phyloP scores from a whole-genome alignment of 768 basidiomycete species.

The Kwoniella dejecticola region DNA sequence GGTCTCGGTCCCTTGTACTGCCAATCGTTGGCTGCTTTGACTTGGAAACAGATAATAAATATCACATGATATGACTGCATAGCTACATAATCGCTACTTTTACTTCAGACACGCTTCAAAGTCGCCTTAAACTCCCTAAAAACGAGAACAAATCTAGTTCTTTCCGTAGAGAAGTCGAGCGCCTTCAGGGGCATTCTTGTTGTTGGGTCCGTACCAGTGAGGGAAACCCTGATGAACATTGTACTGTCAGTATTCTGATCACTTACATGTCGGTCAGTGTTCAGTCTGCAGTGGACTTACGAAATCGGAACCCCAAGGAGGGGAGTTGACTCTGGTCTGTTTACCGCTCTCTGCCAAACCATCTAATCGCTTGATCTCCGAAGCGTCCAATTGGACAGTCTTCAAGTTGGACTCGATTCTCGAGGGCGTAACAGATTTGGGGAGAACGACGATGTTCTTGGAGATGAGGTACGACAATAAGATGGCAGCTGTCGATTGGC shows the following conservation, averaged over 20 bases:
- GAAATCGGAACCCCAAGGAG: conserved; percentile 48
- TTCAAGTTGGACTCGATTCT: conserved; percentile 48
- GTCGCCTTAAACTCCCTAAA: too few species aligned
- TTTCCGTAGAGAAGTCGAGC: conserved; percentile 38
- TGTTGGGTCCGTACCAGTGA: conserved; percentile 48
- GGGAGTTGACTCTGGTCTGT: conserved; percentile 45
- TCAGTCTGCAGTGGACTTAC: conserved; percentile 11
- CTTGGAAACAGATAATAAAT: too few species aligned
- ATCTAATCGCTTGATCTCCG: conserved; percentile 46
- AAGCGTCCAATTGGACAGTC: conserved; percentile 40
- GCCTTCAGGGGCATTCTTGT: conserved; percentile 49
- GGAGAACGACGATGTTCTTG: conserved; percentile 48
- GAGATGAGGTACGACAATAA: conserved; percentile 47
- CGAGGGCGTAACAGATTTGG: conserved; percentile 51
- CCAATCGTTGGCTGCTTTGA: too few species aligned
- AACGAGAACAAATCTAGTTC: too few species aligned
- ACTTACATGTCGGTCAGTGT: not conserved
- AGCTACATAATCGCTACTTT: too few species aligned
- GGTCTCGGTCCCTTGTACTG: too few species aligned
- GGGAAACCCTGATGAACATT: conserved; percentile 34
- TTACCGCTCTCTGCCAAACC: conserved; percentile 43
- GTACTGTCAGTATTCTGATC: not conserved
- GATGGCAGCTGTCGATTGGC: conserved; percentile 45
- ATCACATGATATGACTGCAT: too few species aligned
- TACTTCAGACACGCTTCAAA: too few species aligned